Percentiles rank a stretch among this genome's conserved stretches.
phyloP scores from a whole-genome alignment of 1,139 yeast species.

The Saccharomycopsis hybrid region DNA sequence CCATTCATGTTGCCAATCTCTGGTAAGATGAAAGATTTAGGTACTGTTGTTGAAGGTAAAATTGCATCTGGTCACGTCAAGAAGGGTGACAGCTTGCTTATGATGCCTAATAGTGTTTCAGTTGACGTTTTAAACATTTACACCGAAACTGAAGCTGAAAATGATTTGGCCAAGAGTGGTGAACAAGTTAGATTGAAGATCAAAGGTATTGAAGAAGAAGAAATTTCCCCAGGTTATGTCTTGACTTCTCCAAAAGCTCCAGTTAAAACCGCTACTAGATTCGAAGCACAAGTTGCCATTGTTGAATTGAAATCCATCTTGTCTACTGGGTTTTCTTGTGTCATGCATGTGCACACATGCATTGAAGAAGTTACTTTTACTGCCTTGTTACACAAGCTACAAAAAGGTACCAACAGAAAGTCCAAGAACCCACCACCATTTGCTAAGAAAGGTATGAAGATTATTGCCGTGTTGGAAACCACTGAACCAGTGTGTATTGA shows the following conservation, averaged over 20 bases:
- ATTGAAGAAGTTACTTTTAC: constrained; percentile 88
- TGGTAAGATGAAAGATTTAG: constrained; percentile 92
- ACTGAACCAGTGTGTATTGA: constrained; percentile 88
- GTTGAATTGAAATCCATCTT: constrained; percentile 91
- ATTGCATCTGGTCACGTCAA: constrained; percentile 91
- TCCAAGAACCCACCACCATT: constrained; percentile 97
- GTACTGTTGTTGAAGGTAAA: constrained; percentile 96
- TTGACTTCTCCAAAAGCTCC: constrained; percentile 82
- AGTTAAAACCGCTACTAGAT: constrained; percentile 81
- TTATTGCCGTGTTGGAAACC: constrained; percentile 84
- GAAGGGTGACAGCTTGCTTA: constrained; percentile 64
- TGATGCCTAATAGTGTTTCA: constrained; percentile 86
- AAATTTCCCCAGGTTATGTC: constrained; percentile 85
- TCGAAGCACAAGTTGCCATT: constrained; percentile 95
- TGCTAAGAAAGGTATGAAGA: constrained; percentile 98
- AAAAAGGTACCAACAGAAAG: constrained; percentile 93
- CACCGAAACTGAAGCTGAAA: constrained; percentile 95
- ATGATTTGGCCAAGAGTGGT: constrained; percentile 85
- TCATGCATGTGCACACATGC: constrained; percentile 98
- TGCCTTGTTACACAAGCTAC: constrained; percentile 83
- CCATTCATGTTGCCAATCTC: constrained; percentile 97
- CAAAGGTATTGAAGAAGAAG: constrained; percentile 97
- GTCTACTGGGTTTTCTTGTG: constrained; percentile 95
- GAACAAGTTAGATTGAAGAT: constrained; percentile 93
- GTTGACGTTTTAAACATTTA: constrained; percentile 83